These are phyloP conservation scores for Dacryopinax primogenitus DNA, from an alignment of 768 basidiomycete species.

Conservation along the genomic window DNA sequence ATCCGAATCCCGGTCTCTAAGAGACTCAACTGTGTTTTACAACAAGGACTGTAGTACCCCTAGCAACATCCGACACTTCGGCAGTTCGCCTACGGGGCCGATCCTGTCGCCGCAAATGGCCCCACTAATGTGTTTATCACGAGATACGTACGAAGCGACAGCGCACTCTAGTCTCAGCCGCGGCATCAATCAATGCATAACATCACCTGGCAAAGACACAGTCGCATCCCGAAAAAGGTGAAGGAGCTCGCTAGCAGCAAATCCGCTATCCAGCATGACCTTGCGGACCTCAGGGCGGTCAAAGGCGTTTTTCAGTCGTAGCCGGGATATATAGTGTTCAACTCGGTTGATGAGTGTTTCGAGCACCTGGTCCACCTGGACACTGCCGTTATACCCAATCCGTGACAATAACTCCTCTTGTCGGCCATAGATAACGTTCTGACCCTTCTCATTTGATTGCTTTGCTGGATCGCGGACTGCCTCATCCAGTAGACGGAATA, in stretches of 20 bases:
- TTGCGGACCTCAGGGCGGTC: neutral
- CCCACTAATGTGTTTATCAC: neutral
- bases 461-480: neutral
- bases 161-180: neutral
- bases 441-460: neutral
- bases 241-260: neutral
- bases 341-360: neutral
- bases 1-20: too few species aligned
- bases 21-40: too few species aligned
- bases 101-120: neutral
- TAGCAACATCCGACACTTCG: too few species aligned
- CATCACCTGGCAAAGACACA: neutral
- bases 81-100: too few species aligned
- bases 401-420: neutral
- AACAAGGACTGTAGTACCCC: too few species aligned
- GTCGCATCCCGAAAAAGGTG: neutral
- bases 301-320: neutral
- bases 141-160: neutral
- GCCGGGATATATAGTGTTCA: neutral
- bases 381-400: neutral
- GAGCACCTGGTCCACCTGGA: neutral
- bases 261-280: neutral
- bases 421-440: neutral
- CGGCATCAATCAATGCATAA: neutral
- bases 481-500: conserved; percentile 33